A percentile compares a stretch with the other conserved stretches of the same genome.
phyloP scores from a whole-genome alignment of 1,139 yeast species.

The Scheffersomyces stambukii region DNA sequence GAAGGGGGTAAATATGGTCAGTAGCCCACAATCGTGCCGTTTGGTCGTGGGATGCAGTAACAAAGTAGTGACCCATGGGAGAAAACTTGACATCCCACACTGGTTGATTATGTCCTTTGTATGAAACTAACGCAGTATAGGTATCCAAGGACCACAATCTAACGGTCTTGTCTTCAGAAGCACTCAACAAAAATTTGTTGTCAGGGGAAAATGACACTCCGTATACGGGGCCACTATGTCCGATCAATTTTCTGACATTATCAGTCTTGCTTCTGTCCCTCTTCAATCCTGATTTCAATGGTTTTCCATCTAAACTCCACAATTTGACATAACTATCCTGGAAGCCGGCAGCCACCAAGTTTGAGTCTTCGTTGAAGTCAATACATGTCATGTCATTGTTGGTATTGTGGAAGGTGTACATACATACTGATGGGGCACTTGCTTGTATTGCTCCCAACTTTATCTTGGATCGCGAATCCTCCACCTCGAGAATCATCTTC shows the following conservation, averaged over 20 bases:
- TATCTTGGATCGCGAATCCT: constrained; percentile 76
- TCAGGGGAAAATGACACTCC: constrained; percentile 91
- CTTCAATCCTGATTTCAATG: constrained; percentile 62
- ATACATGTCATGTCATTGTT: constrained; percentile 81
- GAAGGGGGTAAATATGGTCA: constrained; percentile 92
- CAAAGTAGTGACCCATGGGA: constrained; percentile 95
- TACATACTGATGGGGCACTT: constrained; percentile 89
- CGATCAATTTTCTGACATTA: constrained; percentile 64
- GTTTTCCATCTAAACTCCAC: constrained; percentile 92
- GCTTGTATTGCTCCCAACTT: constrained; percentile 63
- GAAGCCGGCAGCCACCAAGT: constrained; percentile 89
- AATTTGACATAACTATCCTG: constrained; percentile 85
- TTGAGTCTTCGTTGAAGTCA: constrained; percentile 82
- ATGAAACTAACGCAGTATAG: constrained; percentile 82
- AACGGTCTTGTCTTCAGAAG: constrained; percentile 89
- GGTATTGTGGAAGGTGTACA: constrained; percentile 97
- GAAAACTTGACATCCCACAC: constrained; percentile 96
- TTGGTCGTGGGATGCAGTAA: constrained; percentile 95
- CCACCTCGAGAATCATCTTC: constrained; percentile 70
- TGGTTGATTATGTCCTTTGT: constrained; percentile 94
- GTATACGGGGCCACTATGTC: constrained; percentile 94
- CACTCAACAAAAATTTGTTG: constrained; percentile 70
- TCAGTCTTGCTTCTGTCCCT: constrained; percentile 50
- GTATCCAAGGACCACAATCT: constrained; percentile 95
- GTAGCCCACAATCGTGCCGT: constrained; percentile 98